phyloP scores from a whole-genome alignment of 2,329 filamentous ascomycete genomes.

The Microcera coccophila region DNA sequence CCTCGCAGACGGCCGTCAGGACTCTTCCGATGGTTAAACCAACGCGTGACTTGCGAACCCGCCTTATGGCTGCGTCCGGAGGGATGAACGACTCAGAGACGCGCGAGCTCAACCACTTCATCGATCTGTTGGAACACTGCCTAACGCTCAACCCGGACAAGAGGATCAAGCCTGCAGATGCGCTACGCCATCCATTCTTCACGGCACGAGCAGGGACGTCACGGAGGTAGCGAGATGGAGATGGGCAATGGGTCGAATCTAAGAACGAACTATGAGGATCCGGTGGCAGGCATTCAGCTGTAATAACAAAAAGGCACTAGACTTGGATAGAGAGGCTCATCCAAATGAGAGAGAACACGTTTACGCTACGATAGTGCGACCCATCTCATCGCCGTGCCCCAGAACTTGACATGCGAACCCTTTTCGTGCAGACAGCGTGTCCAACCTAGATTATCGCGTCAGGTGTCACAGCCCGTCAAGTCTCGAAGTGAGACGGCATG shows the following conservation, averaged over 20 bases:
- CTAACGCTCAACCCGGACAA: slow-evolving; percentile 89
- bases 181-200: slow-evolving; percentile 87
- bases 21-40: slow-evolving; percentile 69
- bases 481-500: no score
- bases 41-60: slow-evolving; percentile 74
- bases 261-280: not conserved
- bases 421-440: no score
- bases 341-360: not conserved
- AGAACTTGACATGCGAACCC: no score
- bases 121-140: slow-evolving; percentile 84
- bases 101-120: slow-evolving; percentile 76
- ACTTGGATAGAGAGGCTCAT: not conserved
- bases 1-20: slow-evolving; percentile 58
- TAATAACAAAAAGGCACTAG: not conserved
- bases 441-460: no score
- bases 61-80: slow-evolving; percentile 69
- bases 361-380: no score
- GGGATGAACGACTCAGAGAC: slow-evolving; percentile 70
- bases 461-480: no score
- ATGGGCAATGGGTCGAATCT: slow-evolving; percentile 1
- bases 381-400: no score
- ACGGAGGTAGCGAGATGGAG: slow-evolving; percentile 18
- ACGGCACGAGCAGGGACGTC: slow-evolving; percentile 34
- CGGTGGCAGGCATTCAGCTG: not conserved
- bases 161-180: slow-evolving; percentile 80